Evolutionary conservation across 140 eudicot species (phyloP), one percentile per base, ranked within the genome.

Genomic region (Flaveria floridana): DNA sequence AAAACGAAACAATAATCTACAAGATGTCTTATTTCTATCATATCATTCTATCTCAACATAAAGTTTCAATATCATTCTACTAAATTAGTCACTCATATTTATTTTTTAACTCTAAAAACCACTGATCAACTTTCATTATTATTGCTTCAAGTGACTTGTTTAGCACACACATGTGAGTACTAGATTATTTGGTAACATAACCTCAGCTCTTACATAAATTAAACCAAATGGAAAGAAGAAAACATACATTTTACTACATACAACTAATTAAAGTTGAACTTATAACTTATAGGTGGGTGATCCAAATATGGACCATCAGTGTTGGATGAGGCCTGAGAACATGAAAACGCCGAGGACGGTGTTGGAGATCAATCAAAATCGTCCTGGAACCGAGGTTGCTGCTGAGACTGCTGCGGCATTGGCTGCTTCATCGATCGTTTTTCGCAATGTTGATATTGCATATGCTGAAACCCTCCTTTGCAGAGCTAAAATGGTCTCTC

Each of bases 351-450:
- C 92, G 16, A 81, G 97, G 68, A 84, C 80, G 0, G 89, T 92
- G 11, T 63, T 82, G 55, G 82, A 84, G 79, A 89, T 92, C 10
- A 86, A 86, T 65, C 37, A 67, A 48, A 73, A 47, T 13, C 50
- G 18, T 8, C 96, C 97, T 0, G 97, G 97, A 50, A 86, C 96
- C 0, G 97, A 92, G 81, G 81, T 92, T 64, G 97, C 97, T 28
- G 97, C 90, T 0, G 96, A 92, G 72, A 92, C 97, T 8, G 65
- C 86, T 42, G 92, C 97, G n/a, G 97, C 97, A 3, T 16, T 92
- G 83, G 96, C 97, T 9, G 81, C 96, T 68, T 79, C 97, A 72
- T 72, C 92, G 4, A 61, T 92, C 56, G 96, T 76, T 16, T 86
- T 89, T 28, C 66, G 87, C 19, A 14, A 25, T 0, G 15, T 28